Evolutionary conservation across 2,329 filamentous ascomycete genomes (phyloP).

Genomic region (Lojkania enalia): DNA sequence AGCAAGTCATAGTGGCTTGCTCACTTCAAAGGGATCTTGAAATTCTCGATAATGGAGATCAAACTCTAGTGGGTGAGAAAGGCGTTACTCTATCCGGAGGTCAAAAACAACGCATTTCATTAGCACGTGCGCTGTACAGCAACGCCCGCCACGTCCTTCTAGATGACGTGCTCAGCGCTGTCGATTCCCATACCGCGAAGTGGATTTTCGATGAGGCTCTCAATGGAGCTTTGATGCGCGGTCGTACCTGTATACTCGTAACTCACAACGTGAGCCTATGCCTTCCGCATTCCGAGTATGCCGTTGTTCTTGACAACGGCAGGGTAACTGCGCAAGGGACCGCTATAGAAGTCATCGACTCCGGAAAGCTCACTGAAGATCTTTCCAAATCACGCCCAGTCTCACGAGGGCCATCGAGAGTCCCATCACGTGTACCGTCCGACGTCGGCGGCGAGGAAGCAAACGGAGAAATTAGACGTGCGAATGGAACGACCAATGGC

Average conservation of each 20-base stretch:
- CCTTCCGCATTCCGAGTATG: conserved; percentile 75
- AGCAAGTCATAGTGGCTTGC: conserved; percentile 85
- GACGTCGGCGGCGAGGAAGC: conserved; percentile 66
- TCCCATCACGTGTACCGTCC: conserved; percentile 78
- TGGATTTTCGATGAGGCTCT: conserved; percentile 97
- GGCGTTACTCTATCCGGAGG: conserved; percentile 95
- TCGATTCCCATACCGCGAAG: conserved; percentile 95
- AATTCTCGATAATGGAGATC: conserved; percentile 88
- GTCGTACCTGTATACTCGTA: conserved; percentile 90
- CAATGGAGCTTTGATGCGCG: conserved; percentile 82
- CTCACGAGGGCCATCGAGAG: conserved; percentile 70
- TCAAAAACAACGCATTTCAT: conserved; percentile 95
- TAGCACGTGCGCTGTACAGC: conserved; percentile 96
- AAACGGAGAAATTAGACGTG: conserved; percentile 44
- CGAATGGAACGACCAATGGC: conserved; percentile 38
- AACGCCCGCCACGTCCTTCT: conserved; percentile 88
- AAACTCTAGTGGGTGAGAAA: conserved; percentile 94
- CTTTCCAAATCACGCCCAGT: conserved; percentile 72
- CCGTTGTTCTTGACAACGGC: conserved; percentile 87
- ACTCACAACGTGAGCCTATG: conserved; percentile 94
- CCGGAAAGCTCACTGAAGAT: conserved; percentile 88
- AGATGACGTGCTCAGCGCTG: conserved; percentile 93
- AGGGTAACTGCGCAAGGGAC: conserved; percentile 76
- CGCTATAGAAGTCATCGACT: conserved; percentile 75
- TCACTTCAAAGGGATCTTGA: conserved; percentile 88